Base-by-base conservation (phyloP, 805 yeast species). In the Starmerella vaccinii region DNA sequence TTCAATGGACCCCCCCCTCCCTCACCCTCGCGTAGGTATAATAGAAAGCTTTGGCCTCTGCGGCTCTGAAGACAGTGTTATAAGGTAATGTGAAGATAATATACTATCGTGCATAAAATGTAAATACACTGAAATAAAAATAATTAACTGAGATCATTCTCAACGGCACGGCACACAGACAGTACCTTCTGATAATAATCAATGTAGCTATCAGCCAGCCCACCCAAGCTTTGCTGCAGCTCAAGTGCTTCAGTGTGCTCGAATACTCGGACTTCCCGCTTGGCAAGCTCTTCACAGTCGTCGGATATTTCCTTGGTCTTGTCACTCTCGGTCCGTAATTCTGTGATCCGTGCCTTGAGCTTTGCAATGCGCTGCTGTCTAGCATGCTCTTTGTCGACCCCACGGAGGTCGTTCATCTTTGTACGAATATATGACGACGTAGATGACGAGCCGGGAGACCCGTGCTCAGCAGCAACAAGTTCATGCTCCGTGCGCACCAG, bases 211-310 rank as follows among this genome's bases (percentile, higher is more conserved):
- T 83, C 84, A 46, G 95, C 84, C 51, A 90, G 70, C n/a, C 76
- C 75, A 8, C 78, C 70, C 68, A 90, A 73, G 1, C 94, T 76
- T 27, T 74, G 72, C 61, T 82, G 81, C 64, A 89, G 72, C 66
- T 90, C 97, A 33, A 74, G 71, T 27, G 85, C 77, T 66, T 88
- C 88, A 55, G 86, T 83, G 22, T 72, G 74, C 59, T 90, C 95
- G 72, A 94, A 90, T 55, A 81, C 70, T 26, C 72, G 68, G 34
- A 79, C 73, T 60, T 79, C 84, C 57, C 76, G 73, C 34, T 75
- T 58, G 2, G 80, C 75, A 50, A 77, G 76, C 52, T 76, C 75
- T 56, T 79, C 83, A 59, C 76, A 78, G 39, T 73, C 69, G 51
- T 74, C 78, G 9, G 77, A 73, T 2, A 75, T 67, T 34, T 67